phyloP scores from a whole-genome alignment of 2,329 filamentous ascomycete species.

The Westerdykella sp. region DNA sequence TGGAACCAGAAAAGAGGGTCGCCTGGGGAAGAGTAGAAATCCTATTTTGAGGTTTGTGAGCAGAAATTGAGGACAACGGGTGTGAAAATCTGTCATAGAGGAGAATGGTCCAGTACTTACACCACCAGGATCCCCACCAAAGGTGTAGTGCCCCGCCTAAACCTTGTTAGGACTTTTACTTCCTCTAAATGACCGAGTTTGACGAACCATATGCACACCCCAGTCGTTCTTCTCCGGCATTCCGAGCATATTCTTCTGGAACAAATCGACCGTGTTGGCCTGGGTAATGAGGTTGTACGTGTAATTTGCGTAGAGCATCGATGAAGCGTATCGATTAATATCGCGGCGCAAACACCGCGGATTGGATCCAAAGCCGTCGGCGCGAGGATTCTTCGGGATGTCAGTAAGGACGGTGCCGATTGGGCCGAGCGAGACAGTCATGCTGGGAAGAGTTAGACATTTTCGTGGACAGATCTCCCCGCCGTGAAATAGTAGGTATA shows the following conservation, averaged over 20 bases:
- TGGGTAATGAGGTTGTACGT: constrained; percentile 15
- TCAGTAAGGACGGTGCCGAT: constrained; percentile 32
- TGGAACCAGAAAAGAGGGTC: constrained; percentile 46
- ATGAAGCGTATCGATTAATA: constrained; percentile 20
- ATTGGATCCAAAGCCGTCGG: constrained; percentile 19
- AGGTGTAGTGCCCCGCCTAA: constrained; percentile 35
- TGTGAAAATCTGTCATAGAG: neutral
- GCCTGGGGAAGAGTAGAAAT: constrained; percentile 42
- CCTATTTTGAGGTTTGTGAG: constrained; percentile 15
- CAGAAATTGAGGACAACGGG: neutral
- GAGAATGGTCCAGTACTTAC: constrained; percentile 10
- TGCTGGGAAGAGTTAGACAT: constrained; percentile 5
- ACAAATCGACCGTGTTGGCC: constrained; percentile 23
- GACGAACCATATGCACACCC: constrained; percentile 41
- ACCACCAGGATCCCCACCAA: constrained; percentile 20
- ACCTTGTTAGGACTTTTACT: too few relatives aligned
- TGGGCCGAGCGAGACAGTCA: constrained; percentile 42
- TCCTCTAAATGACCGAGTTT: too few relatives aligned
- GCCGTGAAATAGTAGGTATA: neutral
- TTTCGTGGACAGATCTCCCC: neutral
- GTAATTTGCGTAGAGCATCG: constrained; percentile 13
- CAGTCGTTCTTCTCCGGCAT: constrained; percentile 22
- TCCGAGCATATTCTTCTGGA: constrained; percentile 42
- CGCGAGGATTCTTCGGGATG: constrained; percentile 22
- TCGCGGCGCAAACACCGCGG: constrained; percentile 34